Evolutionary conservation across 495 filamentous ascomycete genomes (phyloP).

Genomic region (Neurospora pannonica): DNA sequence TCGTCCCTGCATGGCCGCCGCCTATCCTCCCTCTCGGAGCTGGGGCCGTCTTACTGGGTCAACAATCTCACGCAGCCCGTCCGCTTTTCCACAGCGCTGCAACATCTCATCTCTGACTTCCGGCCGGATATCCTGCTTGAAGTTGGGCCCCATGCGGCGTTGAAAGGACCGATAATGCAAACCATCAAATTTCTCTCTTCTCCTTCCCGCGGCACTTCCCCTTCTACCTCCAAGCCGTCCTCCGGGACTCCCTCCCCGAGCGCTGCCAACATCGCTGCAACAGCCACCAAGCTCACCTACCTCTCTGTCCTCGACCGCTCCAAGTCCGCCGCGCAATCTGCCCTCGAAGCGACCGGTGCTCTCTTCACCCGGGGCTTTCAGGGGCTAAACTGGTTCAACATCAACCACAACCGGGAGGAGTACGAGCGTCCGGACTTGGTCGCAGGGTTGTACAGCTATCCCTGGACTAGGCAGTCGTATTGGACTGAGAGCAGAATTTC

Average conservation of each 20-base stretch:
- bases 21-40: conserved; percentile 20
- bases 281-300: conserved; percentile 31
- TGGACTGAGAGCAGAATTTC: conserved; percentile 42
- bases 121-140: conserved; percentile 44
- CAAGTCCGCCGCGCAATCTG: conserved; percentile 28
- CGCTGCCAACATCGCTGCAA: conserved; percentile 1
- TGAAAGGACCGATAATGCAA: conserved; percentile 51
- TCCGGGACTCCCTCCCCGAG: neutral
- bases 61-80: conserved; percentile 45
- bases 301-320: conserved; percentile 32
- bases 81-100: conserved; percentile 32
- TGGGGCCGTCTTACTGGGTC: conserved; percentile 43
- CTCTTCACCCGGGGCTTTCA: conserved; percentile 32
- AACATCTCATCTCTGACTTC: conserved; percentile 22
- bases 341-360: conserved; percentile 30
- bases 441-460: conserved; percentile 37
- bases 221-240: neutral
- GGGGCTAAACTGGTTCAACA: conserved; percentile 24
- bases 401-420: conserved; percentile 27
- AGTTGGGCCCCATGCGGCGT: conserved; percentile 55
- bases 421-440: conserved; percentile 31
- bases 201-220: neutral
- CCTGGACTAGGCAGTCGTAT: conserved; percentile 38
- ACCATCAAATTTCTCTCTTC: conserved; percentile 34
- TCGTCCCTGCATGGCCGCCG: conserved; percentile 27